Evolutionary conservation across 768 basidiomycete genomes (phyloP), one percentile per base, ranked within the genome.

Genomic region (Russula virescens): DNA sequence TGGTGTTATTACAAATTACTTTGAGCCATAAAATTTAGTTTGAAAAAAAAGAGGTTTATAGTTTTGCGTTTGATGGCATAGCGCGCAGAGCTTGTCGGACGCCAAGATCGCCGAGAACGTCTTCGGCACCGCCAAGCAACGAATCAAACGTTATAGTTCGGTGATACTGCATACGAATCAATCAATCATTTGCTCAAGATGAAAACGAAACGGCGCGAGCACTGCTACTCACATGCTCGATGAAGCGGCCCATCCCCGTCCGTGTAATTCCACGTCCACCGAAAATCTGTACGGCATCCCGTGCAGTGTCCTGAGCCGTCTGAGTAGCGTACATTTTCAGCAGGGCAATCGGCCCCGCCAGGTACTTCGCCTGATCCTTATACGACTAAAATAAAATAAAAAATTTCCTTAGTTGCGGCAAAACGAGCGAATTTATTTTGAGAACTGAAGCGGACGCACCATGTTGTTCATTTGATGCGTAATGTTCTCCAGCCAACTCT

Each of bases 381-480:
- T 92, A 91, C 43, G 79, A 77, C 81, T 82, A n/a, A n/a, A n/a
- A n/a, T n/a, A n/a, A n/a, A n/a, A n/a, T n/a, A n/a, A n/a, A n/a
- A n/a, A n/a, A 64, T 10, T 31, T 26, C 14, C 19, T 21, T 35
- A 40, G 40, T 8, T 4, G 21, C 43, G 71, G 55, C 68, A 65
- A 75, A 76, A 66, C 35, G n/a, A n/a, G 63, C 46, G 62, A 26
- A 5, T n/a, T 25, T 19, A 31, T 53, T 64, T 38, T 19, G 7
- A n/a, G n/a, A 58, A 23, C 9, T 58, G 55, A 52, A 66, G 23
- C 55, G n/a, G 48, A 59, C 75, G 51, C 19, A 81, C 79, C 92
- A 94, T 93, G 60, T 91, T 81, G 67, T 78, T 84, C 90, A 94
- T 93, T 73, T 94, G 92, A 71, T 86, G 88, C 0, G 92, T 94